A percentile compares a stretch with the other conserved stretches of the same genome.
Conservation (phyloP, 768 basidiomycete genomes). For the Leccinum sublutescens region DNA sequence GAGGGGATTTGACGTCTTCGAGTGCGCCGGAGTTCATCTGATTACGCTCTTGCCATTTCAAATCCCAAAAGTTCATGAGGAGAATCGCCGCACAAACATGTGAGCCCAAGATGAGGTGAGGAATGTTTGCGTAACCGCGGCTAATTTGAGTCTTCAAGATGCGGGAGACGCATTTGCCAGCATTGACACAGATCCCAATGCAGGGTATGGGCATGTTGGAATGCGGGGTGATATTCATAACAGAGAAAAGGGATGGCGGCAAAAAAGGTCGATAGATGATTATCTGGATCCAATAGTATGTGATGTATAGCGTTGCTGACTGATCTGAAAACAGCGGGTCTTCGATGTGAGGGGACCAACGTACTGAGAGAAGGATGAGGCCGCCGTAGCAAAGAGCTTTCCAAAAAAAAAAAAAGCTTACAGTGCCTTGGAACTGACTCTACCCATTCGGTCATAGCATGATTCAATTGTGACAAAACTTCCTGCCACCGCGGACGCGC, state of each 20-base stretch:
- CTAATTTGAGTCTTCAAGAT: conserved; percentile 54
- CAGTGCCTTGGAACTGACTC: conserved; percentile 66
- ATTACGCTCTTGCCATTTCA: conserved; percentile 45
- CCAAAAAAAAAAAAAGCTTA: conserved; percentile 35
- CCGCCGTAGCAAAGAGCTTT: background rate
- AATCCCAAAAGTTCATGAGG: conserved; percentile 57
- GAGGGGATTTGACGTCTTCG: conserved; percentile 33
- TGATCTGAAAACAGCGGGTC: conserved; percentile 52
- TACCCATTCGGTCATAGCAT: conserved; percentile 70
- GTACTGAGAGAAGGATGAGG: conserved; percentile 37
- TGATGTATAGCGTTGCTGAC: conserved; percentile 53
- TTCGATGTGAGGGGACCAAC: conserved; percentile 55
- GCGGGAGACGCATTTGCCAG: conserved; percentile 57
- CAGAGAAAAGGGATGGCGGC: conserved; percentile 36
- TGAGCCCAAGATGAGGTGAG: conserved; percentile 43
- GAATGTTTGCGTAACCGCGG: conserved; percentile 44
- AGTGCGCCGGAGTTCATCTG: conserved; percentile 22
- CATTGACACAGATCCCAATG: conserved; percentile 56
- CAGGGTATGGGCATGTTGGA: conserved; percentile 45
- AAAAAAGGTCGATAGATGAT: conserved; percentile 72
- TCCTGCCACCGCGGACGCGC: conserved; percentile 54
- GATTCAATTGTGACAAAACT: conserved; percentile 65
- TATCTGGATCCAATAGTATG: conserved; percentile 64
- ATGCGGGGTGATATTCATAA: conserved; percentile 23
- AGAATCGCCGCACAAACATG: conserved; percentile 53